phyloP scores from a whole-genome alignment of 139 green algal species.

The Protoeuglena noctilucae region DNA sequence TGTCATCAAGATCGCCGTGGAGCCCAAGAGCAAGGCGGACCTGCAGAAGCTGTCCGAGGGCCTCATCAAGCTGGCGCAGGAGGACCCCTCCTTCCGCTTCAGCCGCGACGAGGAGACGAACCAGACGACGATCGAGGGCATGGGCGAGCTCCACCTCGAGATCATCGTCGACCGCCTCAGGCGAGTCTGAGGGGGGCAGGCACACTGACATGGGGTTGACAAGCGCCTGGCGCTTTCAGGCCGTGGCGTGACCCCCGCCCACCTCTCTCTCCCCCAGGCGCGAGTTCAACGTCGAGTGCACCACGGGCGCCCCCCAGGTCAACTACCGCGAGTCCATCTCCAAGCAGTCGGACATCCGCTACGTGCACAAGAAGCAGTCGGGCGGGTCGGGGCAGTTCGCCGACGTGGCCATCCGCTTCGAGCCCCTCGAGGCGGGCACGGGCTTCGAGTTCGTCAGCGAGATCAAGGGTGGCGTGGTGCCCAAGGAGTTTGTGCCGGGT shows the following conservation, averaged over 20 bases:
- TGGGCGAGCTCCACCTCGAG: slow-evolving; percentile 98
- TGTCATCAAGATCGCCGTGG: slow-evolving; percentile 98
- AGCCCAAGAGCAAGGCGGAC: slow-evolving; percentile 95
- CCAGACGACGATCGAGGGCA: slow-evolving; percentile 91
- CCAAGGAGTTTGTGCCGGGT: slow-evolving; percentile 98
- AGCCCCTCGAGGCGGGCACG: slow-evolving; percentile 79
- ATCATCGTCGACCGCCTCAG: slow-evolving; percentile 95
- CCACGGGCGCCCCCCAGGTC: slow-evolving; percentile 72
- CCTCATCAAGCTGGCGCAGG: slow-evolving; percentile 90
- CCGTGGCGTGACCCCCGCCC: too few species aligned
- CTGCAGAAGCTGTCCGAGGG: slow-evolving; percentile 87
- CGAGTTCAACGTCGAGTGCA: slow-evolving; percentile 95
- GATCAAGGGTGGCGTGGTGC: slow-evolving; percentile 91
- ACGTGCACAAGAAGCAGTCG: slow-evolving; percentile 99
- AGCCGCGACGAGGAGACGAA: slow-evolving; percentile 89
- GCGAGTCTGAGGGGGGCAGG: too few species aligned
- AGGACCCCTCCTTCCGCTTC: slow-evolving; percentile 95
- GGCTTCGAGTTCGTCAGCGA: slow-evolving; percentile 89
- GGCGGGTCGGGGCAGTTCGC: slow-evolving; percentile 93
- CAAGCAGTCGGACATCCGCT: slow-evolving; percentile 51
- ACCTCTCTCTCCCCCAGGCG: too few species aligned
- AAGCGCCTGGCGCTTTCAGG: too few species aligned
- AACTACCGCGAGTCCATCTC: slow-evolving; percentile 98
- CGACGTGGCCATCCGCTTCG: slow-evolving; percentile 85
- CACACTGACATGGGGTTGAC: too few species aligned